Conservation (phyloP, 768 basidiomycete species). For the Lanmaoa pseudosensibilis region DNA sequence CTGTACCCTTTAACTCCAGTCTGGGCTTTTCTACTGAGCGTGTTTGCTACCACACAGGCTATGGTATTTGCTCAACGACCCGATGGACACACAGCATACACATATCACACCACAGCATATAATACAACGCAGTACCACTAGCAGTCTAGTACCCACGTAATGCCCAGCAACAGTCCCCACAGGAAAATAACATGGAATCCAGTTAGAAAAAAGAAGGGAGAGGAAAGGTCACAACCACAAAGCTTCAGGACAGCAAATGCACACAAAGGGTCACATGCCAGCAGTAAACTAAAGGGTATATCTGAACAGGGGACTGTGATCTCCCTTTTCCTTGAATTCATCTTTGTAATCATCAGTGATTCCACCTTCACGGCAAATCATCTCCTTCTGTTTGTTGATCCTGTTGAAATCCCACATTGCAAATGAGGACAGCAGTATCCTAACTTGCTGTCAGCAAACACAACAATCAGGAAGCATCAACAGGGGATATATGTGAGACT, state of each 20-base stretch:
- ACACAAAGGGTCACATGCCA: neutral
- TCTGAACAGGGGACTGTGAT: slow-evolving; percentile 57
- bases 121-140: neutral
- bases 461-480: slow-evolving; percentile 10
- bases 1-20: too few relatives aligned
- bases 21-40: too few relatives aligned
- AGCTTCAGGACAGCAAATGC: neutral
- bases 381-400: slow-evolving; percentile 49
- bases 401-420: slow-evolving; percentile 47
- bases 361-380: slow-evolving; percentile 40
- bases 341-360: slow-evolving; percentile 40
- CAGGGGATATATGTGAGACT: slow-evolving; percentile 14
- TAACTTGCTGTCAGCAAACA: slow-evolving; percentile 31
- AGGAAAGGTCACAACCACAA: neutral
- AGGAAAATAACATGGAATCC: neutral
- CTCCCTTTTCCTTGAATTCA: slow-evolving; percentile 47
- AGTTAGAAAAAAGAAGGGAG: neutral
- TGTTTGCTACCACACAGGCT: too few relatives aligned
- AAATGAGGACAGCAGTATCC: slow-evolving; percentile 38
- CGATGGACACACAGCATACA: neutral
- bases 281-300: slow-evolving; percentile 18
- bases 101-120: too few relatives aligned
- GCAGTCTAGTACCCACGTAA: neutral
- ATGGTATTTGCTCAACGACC: neutral
- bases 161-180: neutral